These are phyloP conservation scores for Polygonum aviculare DNA, from an alignment of 148 eudicot species.

Conservation along the genomic window DNA sequence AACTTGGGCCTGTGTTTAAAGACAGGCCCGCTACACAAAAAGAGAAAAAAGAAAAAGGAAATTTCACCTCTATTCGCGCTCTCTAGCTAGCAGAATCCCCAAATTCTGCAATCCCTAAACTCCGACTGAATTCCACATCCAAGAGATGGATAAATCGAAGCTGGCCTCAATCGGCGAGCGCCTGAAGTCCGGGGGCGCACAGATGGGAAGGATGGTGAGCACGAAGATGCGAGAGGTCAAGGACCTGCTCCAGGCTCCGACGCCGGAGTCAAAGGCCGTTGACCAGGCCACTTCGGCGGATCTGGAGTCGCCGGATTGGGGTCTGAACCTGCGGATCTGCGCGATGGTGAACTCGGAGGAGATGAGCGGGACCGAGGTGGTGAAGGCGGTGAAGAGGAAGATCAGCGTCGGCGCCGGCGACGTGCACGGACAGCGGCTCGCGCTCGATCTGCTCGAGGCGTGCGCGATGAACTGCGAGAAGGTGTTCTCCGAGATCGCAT, in stretches of 20 bases:
- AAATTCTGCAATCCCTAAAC: not conserved
- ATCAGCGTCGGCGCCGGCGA: slow-evolving; percentile 27
- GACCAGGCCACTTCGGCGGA: slow-evolving; percentile 66
- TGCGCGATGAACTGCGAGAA: slow-evolving; percentile 86
- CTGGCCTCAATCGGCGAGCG: slow-evolving; percentile 71
- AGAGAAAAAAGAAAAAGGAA: no score
- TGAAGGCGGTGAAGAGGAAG: slow-evolving; percentile 63
- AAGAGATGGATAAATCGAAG: slow-evolving; percentile 50
- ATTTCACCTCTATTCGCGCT: not conserved
- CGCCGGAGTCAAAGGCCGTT: slow-evolving; percentile 73
- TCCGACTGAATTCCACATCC: not conserved
- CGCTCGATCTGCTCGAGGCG: slow-evolving; percentile 63
- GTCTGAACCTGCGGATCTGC: slow-evolving; percentile 72
- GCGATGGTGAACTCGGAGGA: slow-evolving; percentile 52
- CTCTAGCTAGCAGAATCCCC: not conserved
- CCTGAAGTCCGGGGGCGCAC: slow-evolving; percentile 49
- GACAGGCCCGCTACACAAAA: not conserved
- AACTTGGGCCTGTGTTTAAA: no score
- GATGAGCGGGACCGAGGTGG: slow-evolving; percentile 57
- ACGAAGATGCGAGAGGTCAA: slow-evolving; percentile 50
- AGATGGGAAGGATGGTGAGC: slow-evolving; percentile 55
- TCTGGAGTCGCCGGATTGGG: slow-evolving; percentile 76
- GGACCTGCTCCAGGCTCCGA: slow-evolving; percentile 52
- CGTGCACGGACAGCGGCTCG: slow-evolving; percentile 27
- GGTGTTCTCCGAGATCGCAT: slow-evolving; percentile 86